A percentile compares a stretch with the other conserved stretches of the same genome.
Evolutionary conservation across 1,139 yeast species (phyloP).

Genomic region (Tardiomyces blankii): DNA sequence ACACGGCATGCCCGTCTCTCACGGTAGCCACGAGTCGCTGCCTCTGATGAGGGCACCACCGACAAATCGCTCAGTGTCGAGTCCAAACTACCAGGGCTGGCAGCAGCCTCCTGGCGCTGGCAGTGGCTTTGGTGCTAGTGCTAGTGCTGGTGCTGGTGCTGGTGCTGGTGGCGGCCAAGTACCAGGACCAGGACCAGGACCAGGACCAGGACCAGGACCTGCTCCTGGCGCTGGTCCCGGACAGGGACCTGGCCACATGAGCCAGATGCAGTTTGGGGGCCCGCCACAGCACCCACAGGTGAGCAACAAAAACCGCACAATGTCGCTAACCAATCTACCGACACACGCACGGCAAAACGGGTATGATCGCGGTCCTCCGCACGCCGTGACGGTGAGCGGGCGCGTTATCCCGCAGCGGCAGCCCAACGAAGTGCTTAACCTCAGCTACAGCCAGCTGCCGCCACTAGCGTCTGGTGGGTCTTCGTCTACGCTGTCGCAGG

Average conservation of each 20-base stretch:
- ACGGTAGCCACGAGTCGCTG: no score
- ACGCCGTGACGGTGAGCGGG: conserved; percentile 20
- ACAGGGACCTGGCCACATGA: conserved; percentile 2
- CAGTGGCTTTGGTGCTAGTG: neutral
- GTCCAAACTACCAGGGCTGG: neutral
- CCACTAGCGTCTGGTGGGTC: neutral
- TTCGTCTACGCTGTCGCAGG: neutral
- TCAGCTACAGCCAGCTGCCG: neutral
- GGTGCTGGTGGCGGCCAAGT: no score
- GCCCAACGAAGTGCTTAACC: conserved; percentile 9
- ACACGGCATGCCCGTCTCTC: no score
- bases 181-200: no score
- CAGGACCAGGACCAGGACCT: conserved; percentile 1
- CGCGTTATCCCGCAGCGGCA: conserved; percentile 22
- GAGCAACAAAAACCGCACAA: conserved; percentile 1
- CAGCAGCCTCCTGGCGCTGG: neutral
- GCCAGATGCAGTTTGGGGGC: conserved; percentile 18
- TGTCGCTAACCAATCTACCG: neutral
- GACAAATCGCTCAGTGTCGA: neutral
- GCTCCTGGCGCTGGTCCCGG: neutral
- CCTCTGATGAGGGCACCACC: no score
- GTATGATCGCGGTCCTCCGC: conserved; percentile 10
- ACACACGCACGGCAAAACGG: conserved; percentile 4
- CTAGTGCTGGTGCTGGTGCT: neutral
- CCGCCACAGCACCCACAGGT: conserved; percentile 1